Conservation (phyloP, 306 rosid genomes). For the Vigna hirtella region DNA sequence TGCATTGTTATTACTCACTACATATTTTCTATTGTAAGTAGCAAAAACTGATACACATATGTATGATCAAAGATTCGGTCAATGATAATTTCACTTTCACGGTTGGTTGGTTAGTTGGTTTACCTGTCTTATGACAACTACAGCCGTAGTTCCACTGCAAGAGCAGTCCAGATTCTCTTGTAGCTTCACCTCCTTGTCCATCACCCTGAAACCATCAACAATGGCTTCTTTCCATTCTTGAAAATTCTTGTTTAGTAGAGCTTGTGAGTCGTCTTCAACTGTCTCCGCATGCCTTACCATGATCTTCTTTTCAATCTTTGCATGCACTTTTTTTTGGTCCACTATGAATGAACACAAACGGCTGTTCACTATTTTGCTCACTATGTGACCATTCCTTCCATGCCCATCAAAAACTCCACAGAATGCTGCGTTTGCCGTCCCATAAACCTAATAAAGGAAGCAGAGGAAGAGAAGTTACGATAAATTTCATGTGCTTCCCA, state of each 20-base stretch:
- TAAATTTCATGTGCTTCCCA: not conserved
- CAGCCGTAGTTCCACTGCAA: slow-evolving; percentile 70
- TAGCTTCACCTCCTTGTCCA: slow-evolving; percentile 76
- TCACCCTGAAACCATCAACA: slow-evolving; percentile 52
- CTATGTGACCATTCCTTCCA: slow-evolving; percentile 66
- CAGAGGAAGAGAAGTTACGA: not conserved
- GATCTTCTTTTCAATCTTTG: not conserved
- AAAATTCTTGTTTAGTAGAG: slow-evolving; percentile 28
- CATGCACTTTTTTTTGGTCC: slow-evolving; percentile 36
- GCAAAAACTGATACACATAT: not conserved
- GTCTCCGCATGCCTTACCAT: not conserved
- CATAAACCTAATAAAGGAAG: slow-evolving; percentile 50
- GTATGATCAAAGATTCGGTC: not conserved
- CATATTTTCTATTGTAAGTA: not conserved
- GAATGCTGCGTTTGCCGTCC: slow-evolving; percentile 43
- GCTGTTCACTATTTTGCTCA: slow-evolving; percentile 57
- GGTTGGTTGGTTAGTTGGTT: too few relatives aligned
- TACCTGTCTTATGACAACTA: slow-evolving; percentile 61
- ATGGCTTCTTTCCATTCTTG: slow-evolving; percentile 52
- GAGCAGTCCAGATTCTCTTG: slow-evolving; percentile 59
- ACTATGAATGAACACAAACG: slow-evolving; percentile 52
- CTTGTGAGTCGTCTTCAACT: not conserved
- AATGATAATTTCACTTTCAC: not conserved
- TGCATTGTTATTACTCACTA: not conserved
- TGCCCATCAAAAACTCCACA: slow-evolving; percentile 78